Percentiles rank a stretch among this genome's conserved stretches.
phyloP scores from a whole-genome alignment of 1,284 basidiomycete species.

The Leucoagaricus sp. region DNA sequence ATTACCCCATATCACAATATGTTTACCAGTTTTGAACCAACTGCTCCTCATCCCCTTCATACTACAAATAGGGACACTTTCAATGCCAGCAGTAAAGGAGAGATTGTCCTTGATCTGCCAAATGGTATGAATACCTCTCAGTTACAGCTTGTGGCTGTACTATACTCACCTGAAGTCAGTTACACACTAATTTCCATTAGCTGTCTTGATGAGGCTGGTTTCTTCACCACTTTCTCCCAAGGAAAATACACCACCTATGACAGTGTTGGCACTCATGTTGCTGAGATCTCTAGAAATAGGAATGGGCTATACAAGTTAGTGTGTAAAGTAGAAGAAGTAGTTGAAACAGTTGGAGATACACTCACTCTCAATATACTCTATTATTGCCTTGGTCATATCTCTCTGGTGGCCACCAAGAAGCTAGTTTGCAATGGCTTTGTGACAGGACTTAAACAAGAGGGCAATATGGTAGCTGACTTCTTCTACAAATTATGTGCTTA shows the following conservation, averaged over 20 bases:
- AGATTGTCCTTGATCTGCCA: slow-evolving; percentile 37
- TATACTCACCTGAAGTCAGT: slow-evolving; percentile 34
- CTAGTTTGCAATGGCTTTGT: slow-evolving; percentile 32
- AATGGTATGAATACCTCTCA: slow-evolving; percentile 29
- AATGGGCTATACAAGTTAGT: slow-evolving; percentile 26
- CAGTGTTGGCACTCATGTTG: slow-evolving; percentile 22
- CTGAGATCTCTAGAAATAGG: slow-evolving; percentile 21
- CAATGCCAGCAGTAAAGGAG: slow-evolving; percentile 30
- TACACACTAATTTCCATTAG: slow-evolving; percentile 39
- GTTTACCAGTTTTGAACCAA: slow-evolving; percentile 31
- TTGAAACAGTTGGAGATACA: slow-evolving; percentile 14
- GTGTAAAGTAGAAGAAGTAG: neutral
- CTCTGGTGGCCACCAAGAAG: slow-evolving; percentile 22
- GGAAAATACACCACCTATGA: slow-evolving; percentile 29
- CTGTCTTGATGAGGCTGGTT: slow-evolving; percentile 33
- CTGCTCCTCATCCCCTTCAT: slow-evolving; percentile 27
- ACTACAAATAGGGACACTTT: slow-evolving; percentile 39
- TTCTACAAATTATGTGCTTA: slow-evolving; percentile 24
- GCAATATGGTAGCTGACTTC: slow-evolving; percentile 22
- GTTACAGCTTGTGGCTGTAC: slow-evolving; percentile 34
- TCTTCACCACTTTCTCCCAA: slow-evolving; percentile 26
- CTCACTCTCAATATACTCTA: slow-evolving; percentile 37
- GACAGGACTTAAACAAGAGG: slow-evolving; percentile 29
- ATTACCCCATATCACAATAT: slow-evolving; percentile 39
- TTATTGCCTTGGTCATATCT: slow-evolving; percentile 35